Evolutionary conservation across 257 asterid genomes (phyloP).

Genomic region (Rhazya stricta): DNA sequence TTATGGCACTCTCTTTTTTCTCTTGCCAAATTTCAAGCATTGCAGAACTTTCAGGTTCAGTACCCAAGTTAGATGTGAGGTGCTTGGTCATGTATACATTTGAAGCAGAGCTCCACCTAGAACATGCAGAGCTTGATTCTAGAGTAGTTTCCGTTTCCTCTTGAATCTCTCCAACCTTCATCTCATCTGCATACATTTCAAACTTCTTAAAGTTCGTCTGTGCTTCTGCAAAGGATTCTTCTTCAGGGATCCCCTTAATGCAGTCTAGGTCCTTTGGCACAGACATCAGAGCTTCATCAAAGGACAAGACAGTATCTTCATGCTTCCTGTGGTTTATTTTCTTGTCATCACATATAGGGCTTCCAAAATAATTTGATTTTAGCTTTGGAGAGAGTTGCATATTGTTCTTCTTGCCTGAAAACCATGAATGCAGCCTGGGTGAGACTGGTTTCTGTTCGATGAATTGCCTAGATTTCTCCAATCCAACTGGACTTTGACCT

Average conservation of each 20-base stretch:
- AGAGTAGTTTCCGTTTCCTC: constrained; percentile 18
- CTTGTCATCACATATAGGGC: neutral
- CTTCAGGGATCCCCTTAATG: constrained; percentile 24
- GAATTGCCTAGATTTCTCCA: constrained; percentile 18
- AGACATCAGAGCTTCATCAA: constrained; percentile 29
- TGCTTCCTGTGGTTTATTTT: neutral
- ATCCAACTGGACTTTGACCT: constrained; percentile 29
- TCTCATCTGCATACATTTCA: neutral
- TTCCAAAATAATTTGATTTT: constrained; percentile 1
- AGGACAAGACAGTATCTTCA: constrained; percentile 21
- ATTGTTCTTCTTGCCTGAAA: constrained; percentile 9
- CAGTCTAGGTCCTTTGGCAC: constrained; percentile 25
- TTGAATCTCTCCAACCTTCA: constrained; percentile 14
- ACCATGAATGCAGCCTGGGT: constrained; percentile 13
- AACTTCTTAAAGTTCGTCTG: neutral
- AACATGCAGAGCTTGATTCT: constrained; percentile 10
- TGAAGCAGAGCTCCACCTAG: constrained; percentile 16
- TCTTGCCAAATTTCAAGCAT: constrained; percentile 7
- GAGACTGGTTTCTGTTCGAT: constrained; percentile 22
- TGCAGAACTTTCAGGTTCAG: constrained; percentile 3
- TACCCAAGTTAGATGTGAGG: neutral
- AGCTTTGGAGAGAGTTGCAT: constrained; percentile 1
- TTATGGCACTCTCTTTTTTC: constrained; percentile 28
- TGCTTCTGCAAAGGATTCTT: constrained; percentile 16
- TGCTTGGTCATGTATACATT: neutral